phyloP scores from a whole-genome alignment of 805 yeast species.

The Saccharomycopsis fibuligera region DNA sequence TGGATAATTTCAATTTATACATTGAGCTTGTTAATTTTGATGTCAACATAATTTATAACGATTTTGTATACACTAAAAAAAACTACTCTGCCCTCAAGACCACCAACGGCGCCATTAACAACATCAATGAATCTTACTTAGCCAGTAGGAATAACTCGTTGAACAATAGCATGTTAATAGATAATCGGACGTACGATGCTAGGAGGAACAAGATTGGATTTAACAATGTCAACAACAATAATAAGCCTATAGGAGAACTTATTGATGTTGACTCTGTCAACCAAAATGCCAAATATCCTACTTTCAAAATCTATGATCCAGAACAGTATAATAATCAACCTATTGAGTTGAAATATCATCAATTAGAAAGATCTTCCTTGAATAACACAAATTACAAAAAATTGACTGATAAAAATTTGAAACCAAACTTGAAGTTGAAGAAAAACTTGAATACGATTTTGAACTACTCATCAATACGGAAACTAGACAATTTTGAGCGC shows the following conservation, averaged over 20 bases:
- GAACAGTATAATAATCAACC: constrained; percentile 70
- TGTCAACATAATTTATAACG: constrained; percentile 38
- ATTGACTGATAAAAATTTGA: constrained; percentile 61
- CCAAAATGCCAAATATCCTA: constrained; percentile 25
- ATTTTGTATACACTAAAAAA: constrained; percentile 24
- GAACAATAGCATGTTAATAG: background rate
- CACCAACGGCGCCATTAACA: constrained; percentile 16
- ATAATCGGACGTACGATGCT: too few relatives aligned
- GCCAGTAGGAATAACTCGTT: background rate
- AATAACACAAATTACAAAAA: constrained; percentile 39
- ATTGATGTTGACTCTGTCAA: constrained; percentile 27
- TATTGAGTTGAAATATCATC: constrained; percentile 79
- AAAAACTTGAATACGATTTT: constrained; percentile 66
- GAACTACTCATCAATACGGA: constrained; percentile 76
- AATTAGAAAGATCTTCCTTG: constrained; percentile 77
- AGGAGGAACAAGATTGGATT: constrained; percentile 1
- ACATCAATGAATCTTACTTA: background rate
- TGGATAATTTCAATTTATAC: constrained; percentile 27
- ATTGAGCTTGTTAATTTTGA: constrained; percentile 39
- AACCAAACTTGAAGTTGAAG: constrained; percentile 80
- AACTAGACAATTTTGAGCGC: constrained; percentile 74
- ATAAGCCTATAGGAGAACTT: constrained; percentile 25
- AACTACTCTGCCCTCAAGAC: constrained; percentile 20
- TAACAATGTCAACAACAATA: constrained; percentile 10
- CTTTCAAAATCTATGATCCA: constrained; percentile 53